A percentile compares a stretch with the other conserved stretches of the same genome.
These are phyloP conservation scores for Punica granatum DNA, from an alignment of 345 rosid species.

Conservation along the genomic window DNA sequence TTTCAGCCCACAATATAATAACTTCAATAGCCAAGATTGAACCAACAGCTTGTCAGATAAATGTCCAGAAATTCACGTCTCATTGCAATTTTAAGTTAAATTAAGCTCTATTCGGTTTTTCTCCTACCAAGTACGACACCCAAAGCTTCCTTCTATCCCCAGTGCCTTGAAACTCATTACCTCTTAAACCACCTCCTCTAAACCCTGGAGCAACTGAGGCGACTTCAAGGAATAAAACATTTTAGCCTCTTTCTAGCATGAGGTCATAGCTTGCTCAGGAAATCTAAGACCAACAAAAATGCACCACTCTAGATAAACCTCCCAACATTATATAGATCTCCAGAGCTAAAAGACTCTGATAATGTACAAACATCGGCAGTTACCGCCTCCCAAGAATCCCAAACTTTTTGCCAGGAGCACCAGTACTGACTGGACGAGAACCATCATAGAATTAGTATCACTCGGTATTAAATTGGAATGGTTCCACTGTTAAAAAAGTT, in stretches of 20 bases:
- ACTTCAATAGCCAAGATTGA: background rate
- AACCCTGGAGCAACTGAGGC: background rate
- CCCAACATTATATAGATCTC: too few relatives aligned
- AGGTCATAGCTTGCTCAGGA: background rate
- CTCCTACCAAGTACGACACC: background rate
- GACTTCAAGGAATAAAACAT: background rate
- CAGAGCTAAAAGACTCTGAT: too few relatives aligned
- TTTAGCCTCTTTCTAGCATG: background rate
- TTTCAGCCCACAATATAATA: background rate
- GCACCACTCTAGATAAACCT: too few relatives aligned
- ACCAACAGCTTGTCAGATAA: background rate
- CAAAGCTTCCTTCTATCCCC: background rate
- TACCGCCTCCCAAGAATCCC: too few relatives aligned
- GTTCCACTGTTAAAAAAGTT: background rate
- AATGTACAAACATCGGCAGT: too few relatives aligned
- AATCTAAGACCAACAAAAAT: too few relatives aligned
- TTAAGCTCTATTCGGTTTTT: background rate
- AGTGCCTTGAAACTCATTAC: too few relatives aligned
- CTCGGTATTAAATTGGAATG: background rate
- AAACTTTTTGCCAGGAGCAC: too few relatives aligned
- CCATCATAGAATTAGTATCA: background rate
- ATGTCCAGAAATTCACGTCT: background rate
- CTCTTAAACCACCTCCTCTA: background rate
- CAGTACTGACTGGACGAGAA: background rate
- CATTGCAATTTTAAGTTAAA: background rate